A percentile compares a stretch with the other conserved stretches of the same genome.
Conservation (phyloP, 208 protist species). For the Leishmania aethiopica region DNA sequence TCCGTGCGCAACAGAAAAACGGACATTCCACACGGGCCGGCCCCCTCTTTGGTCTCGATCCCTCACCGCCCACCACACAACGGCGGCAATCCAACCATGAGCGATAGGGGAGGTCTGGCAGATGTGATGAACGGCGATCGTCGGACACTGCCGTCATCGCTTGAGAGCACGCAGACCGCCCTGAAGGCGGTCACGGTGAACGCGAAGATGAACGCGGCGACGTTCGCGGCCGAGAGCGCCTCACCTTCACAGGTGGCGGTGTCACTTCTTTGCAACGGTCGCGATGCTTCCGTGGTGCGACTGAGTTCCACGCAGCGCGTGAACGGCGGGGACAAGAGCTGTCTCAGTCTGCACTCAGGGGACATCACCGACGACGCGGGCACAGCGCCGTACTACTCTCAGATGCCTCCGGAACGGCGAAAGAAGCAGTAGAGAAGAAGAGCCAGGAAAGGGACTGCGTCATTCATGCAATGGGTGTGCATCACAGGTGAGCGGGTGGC, state of each 20-base stretch:
- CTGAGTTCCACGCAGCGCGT: slow-evolving; percentile 10
- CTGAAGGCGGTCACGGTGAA: neutral
- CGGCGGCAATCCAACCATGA: neutral
- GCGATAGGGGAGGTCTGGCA: neutral
- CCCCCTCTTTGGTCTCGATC: neutral
- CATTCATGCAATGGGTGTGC: neutral
- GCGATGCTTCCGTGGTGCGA: neutral
- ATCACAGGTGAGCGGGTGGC: neutral
- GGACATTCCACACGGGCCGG: neutral
- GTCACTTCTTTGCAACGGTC: neutral
- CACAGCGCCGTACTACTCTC: slow-evolving; percentile 17
- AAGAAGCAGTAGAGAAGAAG: neutral
- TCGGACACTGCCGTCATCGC: neutral
- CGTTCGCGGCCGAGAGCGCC: neutral
- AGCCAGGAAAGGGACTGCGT: neutral
- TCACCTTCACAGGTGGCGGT: slow-evolving; percentile 20
- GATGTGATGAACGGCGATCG: neutral
- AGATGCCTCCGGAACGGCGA: neutral
- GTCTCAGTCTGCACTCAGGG: neutral
- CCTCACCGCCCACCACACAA: slow-evolving; percentile 9
- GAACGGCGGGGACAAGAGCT: slow-evolving; percentile 2
- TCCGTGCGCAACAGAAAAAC: slow-evolving; percentile 10
- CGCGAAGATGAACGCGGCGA: neutral
- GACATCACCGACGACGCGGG: slow-evolving; percentile 8
- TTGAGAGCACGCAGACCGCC: neutral